These are phyloP conservation scores for Pseudopithomyces chartarum DNA, from an alignment of 2,329 filamentous ascomycete species.

Conservation along the genomic window DNA sequence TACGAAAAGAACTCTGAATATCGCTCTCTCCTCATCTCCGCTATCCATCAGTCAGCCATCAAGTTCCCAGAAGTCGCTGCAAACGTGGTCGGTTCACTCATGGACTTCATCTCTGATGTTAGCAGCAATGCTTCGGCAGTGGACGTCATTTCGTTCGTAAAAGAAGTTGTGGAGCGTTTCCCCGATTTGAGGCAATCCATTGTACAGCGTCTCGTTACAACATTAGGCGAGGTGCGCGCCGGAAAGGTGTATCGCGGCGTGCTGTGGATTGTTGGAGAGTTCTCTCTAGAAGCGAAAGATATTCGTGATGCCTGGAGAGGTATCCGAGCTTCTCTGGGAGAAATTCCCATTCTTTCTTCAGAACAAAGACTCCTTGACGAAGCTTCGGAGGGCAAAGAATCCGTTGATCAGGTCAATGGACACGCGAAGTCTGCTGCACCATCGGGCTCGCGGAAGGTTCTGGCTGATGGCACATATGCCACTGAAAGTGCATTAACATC, in stretches of 20 bases:
- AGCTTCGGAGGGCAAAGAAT: constrained; percentile 64
- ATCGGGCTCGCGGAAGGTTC: constrained; percentile 84
- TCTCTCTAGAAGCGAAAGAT: constrained; percentile 89
- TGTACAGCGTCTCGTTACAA: constrained; percentile 84
- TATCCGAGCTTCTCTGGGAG: constrained; percentile 89
- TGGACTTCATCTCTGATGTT: constrained; percentile 99
- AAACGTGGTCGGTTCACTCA: constrained; percentile 92
- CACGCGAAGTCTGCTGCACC: constrained; percentile 76
- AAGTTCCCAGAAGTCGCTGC: constrained; percentile 98
- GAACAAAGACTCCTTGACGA: constrained; percentile 92
- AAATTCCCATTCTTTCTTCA: constrained; percentile 94
- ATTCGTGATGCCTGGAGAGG: constrained; percentile 97
- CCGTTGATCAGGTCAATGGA: constrained; percentile 76
- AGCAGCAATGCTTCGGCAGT: constrained; percentile 97
- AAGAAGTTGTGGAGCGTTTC: constrained; percentile 98
- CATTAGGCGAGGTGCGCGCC: constrained; percentile 88
- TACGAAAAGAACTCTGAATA: constrained; percentile 75
- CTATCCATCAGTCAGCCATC: constrained; percentile 97
- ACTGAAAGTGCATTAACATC: constrained; percentile 96
- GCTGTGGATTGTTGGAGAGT: constrained; percentile 97
- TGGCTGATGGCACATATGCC: constrained; percentile 96
- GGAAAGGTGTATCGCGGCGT: constrained; percentile 97
- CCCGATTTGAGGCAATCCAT: constrained; percentile 86
- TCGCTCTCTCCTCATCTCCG: constrained; percentile 90
- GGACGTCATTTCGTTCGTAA: constrained; percentile 97